phyloP scores from a whole-genome alignment of 306 rosid species.

The Mucuna pruriens region DNA sequence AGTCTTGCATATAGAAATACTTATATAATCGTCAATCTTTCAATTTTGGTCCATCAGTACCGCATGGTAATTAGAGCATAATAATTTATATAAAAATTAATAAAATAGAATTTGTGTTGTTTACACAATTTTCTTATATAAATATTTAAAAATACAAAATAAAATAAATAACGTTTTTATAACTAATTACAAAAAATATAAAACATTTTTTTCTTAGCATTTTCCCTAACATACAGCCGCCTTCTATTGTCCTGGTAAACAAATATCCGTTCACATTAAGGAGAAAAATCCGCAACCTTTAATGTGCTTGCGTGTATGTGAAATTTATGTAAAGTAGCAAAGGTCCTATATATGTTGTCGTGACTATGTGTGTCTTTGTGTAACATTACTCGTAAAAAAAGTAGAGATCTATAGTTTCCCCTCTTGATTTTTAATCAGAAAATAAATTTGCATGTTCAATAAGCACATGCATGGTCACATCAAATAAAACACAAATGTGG shows the following conservation, averaged over 20 bases:
- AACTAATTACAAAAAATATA: too few relatives aligned
- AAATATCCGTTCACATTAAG: neutral
- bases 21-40: too few relatives aligned
- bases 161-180: too few relatives aligned
- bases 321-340: neutral
- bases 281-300: neutral
- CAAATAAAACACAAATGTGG: conserved; percentile 5
- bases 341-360: neutral
- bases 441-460: neutral
- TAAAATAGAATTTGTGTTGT: neutral
- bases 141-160: neutral
- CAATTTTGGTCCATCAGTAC: too few relatives aligned
- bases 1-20: too few relatives aligned
- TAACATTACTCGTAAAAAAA: neutral
- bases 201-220: too few relatives aligned
- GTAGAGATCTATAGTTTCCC: neutral
- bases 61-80: too few relatives aligned
- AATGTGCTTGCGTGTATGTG: neutral
- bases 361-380: neutral
- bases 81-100: too few relatives aligned
- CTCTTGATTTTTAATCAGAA: too few relatives aligned
- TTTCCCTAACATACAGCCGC: neutral
- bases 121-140: neutral
- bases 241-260: neutral
- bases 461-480: neutral